Percentiles rank a stretch among this genome's conserved stretches.
These are phyloP conservation scores for Yamadazyma jaroonii DNA, from an alignment of 1,139 yeast genomes.

Conservation along the genomic window DNA sequence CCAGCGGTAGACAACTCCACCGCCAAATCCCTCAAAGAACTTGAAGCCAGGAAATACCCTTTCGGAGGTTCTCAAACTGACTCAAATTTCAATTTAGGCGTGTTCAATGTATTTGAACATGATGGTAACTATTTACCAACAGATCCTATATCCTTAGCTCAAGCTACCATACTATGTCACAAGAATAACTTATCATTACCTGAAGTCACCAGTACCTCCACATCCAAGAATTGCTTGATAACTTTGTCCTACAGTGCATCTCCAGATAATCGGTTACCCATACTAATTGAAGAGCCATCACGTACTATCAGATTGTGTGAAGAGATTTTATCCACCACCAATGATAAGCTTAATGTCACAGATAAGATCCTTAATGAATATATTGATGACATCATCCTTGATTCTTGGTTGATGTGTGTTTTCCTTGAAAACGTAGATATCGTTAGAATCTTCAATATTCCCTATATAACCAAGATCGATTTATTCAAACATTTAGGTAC, in stretches of 20 bases:
- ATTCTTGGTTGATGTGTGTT: conserved; percentile 36
- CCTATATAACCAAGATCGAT: conserved; percentile 19
- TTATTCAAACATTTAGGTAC: conserved; percentile 19
- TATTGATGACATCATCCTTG: conserved; percentile 38
- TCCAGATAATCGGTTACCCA: conserved; percentile 40
- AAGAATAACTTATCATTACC: conserved; percentile 34
- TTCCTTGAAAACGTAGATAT: conserved; percentile 17
- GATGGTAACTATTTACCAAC: conserved; percentile 27
- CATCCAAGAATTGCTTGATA: conserved; percentile 12
- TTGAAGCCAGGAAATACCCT: conserved; percentile 15
- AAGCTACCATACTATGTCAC: conserved; percentile 29
- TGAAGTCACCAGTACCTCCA: conserved; percentile 23
- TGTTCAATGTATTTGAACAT: conserved; percentile 31
- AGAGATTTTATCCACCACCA: conserved; percentile 7
- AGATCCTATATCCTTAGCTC: conserved; percentile 43
- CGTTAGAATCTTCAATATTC: conserved; percentile 19
- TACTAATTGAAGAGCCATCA: conserved; percentile 38
- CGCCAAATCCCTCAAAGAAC: conserved; percentile 12
- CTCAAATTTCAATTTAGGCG: conserved; percentile 35
- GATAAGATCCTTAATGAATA: conserved; percentile 25
- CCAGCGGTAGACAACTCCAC: conserved; percentile 26
- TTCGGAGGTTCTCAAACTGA: conserved; percentile 8
- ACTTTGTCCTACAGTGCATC: conserved; percentile 39
- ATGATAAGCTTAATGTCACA: conserved; percentile 4
- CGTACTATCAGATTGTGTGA: conserved; percentile 23